These are phyloP conservation scores for Termitomyces sp. DNA, from an alignment of 768 basidiomycete species.

Conservation along the genomic window DNA sequence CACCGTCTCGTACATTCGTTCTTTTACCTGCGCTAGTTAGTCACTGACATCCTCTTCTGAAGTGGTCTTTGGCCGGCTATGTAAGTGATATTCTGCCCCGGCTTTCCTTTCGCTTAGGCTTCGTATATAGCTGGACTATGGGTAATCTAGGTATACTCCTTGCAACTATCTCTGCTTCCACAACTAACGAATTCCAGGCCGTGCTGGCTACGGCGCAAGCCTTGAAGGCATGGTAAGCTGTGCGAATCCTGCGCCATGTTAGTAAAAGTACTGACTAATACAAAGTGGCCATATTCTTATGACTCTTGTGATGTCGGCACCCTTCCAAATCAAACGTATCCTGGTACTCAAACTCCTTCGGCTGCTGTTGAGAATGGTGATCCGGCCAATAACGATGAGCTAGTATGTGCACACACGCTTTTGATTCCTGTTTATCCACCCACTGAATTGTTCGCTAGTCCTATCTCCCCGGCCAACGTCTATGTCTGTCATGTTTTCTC, in stretches of 20 bases:
- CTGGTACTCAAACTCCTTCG: constrained; percentile 45
- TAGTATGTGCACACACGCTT: constrained; percentile 21
- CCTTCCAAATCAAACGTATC: constrained; percentile 68
- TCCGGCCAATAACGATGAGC: constrained; percentile 32
- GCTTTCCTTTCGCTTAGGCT: background rate
- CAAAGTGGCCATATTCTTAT: constrained; percentile 64
- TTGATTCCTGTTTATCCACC: background rate
- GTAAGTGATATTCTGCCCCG: constrained; percentile 17
- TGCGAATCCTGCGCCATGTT: background rate
- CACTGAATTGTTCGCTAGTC: constrained; percentile 30
- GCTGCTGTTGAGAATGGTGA: constrained; percentile 41
- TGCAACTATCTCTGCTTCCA: background rate
- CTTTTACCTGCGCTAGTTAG: background rate
- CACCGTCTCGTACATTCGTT: constrained; percentile 23
- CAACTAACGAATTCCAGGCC: constrained; percentile 35
- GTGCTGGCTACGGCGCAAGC: constrained; percentile 70
- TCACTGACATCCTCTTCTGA: constrained; percentile 1
- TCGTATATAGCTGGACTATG: constrained; percentile 35
- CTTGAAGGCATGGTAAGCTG: constrained; percentile 58
- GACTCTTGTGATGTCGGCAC: constrained; percentile 80
- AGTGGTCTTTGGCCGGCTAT: constrained; percentile 38
- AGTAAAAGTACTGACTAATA: background rate
- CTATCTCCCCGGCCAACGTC: constrained; percentile 62
- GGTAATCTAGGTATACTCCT: constrained; percentile 42
- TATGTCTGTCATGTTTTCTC: constrained; percentile 19